A percentile compares a stretch with the other conserved stretches of the same genome.
These are phyloP conservation scores for Pichia gijzeniarum DNA, from an alignment of 805 yeast genomes.

Conservation along the genomic window DNA sequence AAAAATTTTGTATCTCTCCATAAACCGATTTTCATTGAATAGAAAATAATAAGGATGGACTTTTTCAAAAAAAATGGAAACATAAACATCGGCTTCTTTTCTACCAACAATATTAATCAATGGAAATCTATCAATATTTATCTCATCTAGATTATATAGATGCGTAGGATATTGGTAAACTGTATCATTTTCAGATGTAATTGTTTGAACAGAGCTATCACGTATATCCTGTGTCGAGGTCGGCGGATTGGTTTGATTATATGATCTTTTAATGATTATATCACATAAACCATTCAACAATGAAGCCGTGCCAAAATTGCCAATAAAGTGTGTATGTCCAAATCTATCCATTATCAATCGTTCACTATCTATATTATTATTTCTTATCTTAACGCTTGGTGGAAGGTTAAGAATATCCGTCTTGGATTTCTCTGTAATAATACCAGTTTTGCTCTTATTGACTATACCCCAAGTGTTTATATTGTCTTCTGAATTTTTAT, in stretches of 20 bases:
- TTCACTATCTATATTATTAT: constrained; percentile 25
- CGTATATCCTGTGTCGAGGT: constrained; percentile 30
- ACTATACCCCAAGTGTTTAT: too few species aligned
- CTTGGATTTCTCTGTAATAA: too few species aligned
- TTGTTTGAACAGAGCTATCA: constrained; percentile 29
- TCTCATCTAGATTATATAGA: constrained; percentile 26
- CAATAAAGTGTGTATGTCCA: constrained; percentile 44
- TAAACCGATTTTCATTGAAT: constrained; percentile 32
- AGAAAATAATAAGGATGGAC: constrained; percentile 40
- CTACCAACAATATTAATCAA: constrained; percentile 29
- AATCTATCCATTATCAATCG: constrained; percentile 37
- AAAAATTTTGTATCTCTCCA: constrained; percentile 31
- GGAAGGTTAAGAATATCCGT: constrained; percentile 16
- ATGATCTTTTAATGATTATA: constrained; percentile 34
- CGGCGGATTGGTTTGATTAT: constrained; percentile 30
- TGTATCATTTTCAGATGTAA: constrained; percentile 31
- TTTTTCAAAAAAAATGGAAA: constrained; percentile 34
- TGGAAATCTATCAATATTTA: constrained; percentile 34
- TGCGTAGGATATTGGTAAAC: constrained; percentile 31
- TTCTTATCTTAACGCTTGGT: constrained; percentile 18
- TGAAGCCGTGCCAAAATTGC: constrained; percentile 41
- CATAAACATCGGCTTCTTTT: constrained; percentile 33
- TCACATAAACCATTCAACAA: constrained; percentile 38
- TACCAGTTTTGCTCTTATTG: too few species aligned
- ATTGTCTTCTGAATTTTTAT: background rate